Base-by-base conservation (phyloP, 2,329 filamentous ascomycete genomes). In the Bipolaris cookei region DNA sequence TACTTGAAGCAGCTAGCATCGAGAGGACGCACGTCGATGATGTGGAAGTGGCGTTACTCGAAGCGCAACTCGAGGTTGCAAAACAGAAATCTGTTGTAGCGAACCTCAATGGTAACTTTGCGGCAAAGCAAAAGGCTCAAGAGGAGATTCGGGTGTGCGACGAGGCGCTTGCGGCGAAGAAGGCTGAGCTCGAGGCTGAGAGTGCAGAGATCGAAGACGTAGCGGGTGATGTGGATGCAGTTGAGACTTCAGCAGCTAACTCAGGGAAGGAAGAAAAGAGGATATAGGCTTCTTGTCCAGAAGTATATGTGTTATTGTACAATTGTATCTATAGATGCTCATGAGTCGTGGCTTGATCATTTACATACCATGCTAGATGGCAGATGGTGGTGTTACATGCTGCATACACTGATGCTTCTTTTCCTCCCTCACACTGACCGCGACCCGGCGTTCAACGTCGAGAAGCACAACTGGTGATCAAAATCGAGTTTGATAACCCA, bases 1-100 rank as follows among this genome's bases (percentile, higher is more conserved):
- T 58, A 5, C 48, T 64, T 0, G 59, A 47, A 6, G n/a, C 56
- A 3, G 67, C 67, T 4, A 63, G 65, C 11, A 41, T 44, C 1
- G 59, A 67, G 48, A 54, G 66, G 11, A 62, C 51, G 1, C 59
- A 59, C 14, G 56, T 69, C n/a, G 61, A 64, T 11, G 49, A 42
- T 3, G 30, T 58, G 1, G 62, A 68, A 21, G 8, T 59, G n/a
- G 35, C 59, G 10, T 21, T 61, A 37, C 42, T 67, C 10, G 51
- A 60, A 8, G 59, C 60, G 1, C 49, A 48, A 4, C 41, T 66
- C 4, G 62, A 61, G 23, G 41, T 65, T 1, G 60, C 64, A 6
- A 62, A 59, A 48, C 63, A 66, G 42, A 58, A 56, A 49, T 45
- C 34, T 14, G 16, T 48, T 10, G 55, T 63, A 1, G 63, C 61